Conservation (phyloP, 2,329 filamentous ascomycete genomes). For the Berkeleyomyces basicola region DNA sequence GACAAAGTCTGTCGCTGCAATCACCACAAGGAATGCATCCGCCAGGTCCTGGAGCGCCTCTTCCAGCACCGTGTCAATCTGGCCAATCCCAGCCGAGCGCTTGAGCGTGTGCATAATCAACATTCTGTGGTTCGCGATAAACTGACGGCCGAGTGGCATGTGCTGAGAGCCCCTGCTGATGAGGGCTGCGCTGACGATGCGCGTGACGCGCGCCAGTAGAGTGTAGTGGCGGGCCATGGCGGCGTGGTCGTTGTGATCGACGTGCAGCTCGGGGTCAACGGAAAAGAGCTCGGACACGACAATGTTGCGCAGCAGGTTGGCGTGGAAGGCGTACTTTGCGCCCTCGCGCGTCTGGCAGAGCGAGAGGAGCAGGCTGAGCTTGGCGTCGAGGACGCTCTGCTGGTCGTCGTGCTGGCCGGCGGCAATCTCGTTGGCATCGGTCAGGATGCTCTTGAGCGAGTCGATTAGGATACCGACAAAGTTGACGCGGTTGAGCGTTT, state of each 20-base stretch:
- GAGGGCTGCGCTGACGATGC: slow-evolving; percentile 68
- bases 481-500: slow-evolving; percentile 69
- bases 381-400: slow-evolving; percentile 46
- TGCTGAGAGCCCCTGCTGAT: slow-evolving; percentile 72
- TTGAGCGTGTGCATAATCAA: slow-evolving; percentile 84
- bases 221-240: slow-evolving; percentile 71
- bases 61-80: slow-evolving; percentile 27
- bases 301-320: slow-evolving; percentile 69
- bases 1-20: slow-evolving; percentile 67
- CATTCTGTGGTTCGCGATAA: slow-evolving; percentile 67
- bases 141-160: slow-evolving; percentile 59
- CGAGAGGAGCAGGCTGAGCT: slow-evolving; percentile 66
- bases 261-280: slow-evolving; percentile 81
- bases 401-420: slow-evolving; percentile 27
- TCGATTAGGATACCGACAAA: slow-evolving; percentile 84
- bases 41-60: slow-evolving; percentile 59
- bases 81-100: slow-evolving; percentile 62
- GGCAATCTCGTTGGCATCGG: slow-evolving; percentile 33
- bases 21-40: slow-evolving; percentile 69
- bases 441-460: slow-evolving; percentile 60
- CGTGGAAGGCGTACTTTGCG: slow-evolving; percentile 72
- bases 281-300: slow-evolving; percentile 72
- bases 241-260: slow-evolving; percentile 46
- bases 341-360: slow-evolving; percentile 73
- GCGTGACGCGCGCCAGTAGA: slow-evolving; percentile 62